A percentile compares a stretch with the other conserved stretches of the same genome.
These are phyloP conservation scores for Trichophyton verrucosum DNA, from an alignment of 2,329 filamentous ascomycete genomes.

Conservation along the genomic window DNA sequence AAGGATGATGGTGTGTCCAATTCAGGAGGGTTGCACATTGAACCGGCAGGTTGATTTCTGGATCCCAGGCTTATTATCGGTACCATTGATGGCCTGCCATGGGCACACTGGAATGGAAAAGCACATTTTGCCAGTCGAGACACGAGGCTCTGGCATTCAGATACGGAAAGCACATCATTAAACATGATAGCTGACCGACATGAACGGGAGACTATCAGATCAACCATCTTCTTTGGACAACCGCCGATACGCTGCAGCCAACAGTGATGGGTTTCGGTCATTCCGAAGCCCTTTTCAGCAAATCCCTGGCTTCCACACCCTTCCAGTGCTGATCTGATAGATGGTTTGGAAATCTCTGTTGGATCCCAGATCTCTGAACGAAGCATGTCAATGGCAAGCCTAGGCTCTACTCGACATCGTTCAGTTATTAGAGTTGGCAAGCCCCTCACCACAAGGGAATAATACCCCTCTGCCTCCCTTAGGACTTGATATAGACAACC, in stretches of 20 bases:
- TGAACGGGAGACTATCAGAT: constrained; percentile 42
- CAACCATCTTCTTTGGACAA: constrained; percentile 64
- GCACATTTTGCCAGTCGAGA: constrained; percentile 28
- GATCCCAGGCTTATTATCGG: constrained; percentile 28
- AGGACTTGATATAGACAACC: constrained; percentile 53
- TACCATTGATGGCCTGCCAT: constrained; percentile 38
- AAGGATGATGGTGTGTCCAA: not conserved
- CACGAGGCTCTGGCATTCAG: constrained; percentile 31
- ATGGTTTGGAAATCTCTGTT: constrained; percentile 33
- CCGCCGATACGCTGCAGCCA: constrained; percentile 54
- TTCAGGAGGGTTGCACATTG: not conserved
- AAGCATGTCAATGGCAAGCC: constrained; percentile 59
- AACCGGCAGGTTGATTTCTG: not conserved
- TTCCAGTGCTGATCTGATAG: not conserved
- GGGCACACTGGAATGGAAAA: constrained; percentile 41
- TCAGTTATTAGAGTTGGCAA: constrained; percentile 64
- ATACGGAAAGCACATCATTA: constrained; percentile 30
- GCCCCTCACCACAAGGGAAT: constrained; percentile 37
- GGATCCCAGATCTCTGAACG: constrained; percentile 61
- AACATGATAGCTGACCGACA: constrained; percentile 42
- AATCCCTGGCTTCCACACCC: not conserved
- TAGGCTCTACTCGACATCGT: constrained; percentile 60
- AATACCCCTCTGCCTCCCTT: constrained; percentile 7
- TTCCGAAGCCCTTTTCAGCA: not conserved
- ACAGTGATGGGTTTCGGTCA: not conserved